Percentiles rank a stretch among this genome's conserved stretches.
phyloP scores from a whole-genome alignment of 179 eudicot species.

The Spergularia azorica region DNA sequence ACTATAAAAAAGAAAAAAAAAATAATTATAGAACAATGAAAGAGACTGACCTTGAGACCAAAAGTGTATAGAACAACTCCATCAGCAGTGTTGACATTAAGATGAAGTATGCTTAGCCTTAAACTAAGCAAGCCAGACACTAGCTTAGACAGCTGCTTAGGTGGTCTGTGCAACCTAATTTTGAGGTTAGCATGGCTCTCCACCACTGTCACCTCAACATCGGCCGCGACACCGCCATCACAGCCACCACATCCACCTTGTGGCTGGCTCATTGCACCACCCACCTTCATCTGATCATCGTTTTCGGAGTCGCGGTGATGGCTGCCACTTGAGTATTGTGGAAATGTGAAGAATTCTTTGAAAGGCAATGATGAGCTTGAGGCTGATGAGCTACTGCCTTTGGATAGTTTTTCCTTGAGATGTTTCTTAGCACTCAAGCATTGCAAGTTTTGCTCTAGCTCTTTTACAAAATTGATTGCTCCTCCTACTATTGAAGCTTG shows the following conservation, averaged over 20 bases:
- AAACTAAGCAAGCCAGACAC: conserved; percentile 57
- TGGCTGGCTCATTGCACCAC: background rate
- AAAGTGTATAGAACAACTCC: conserved; percentile 62
- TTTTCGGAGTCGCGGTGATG: background rate
- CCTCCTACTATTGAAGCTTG: conserved; percentile 85
- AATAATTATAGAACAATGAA: too few species aligned
- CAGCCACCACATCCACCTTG: conserved; percentile 9
- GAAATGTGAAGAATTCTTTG: conserved; percentile 55
- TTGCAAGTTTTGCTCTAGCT: conserved; percentile 70
- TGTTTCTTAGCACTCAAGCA: conserved; percentile 49
- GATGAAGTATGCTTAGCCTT: conserved; percentile 58
- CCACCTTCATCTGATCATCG: conserved; percentile 9
- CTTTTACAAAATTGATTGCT: conserved; percentile 80
- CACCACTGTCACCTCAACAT: conserved; percentile 36
- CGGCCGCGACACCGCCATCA: conserved; percentile 19
- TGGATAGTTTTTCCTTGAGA: background rate
- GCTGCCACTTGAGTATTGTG: conserved; percentile 46
- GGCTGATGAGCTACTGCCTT: conserved; percentile 1
- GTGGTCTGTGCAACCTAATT: conserved; percentile 45
- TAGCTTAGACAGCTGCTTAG: conserved; percentile 58
- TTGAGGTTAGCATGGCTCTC: conserved; percentile 63
- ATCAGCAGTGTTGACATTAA: conserved; percentile 56
- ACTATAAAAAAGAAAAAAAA: too few species aligned
- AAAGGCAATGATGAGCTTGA: conserved; percentile 35
- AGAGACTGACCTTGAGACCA: conserved; percentile 49